Evolutionary conservation across 768 basidiomycete genomes (phyloP).

Genomic region (Calocybe indica): DNA sequence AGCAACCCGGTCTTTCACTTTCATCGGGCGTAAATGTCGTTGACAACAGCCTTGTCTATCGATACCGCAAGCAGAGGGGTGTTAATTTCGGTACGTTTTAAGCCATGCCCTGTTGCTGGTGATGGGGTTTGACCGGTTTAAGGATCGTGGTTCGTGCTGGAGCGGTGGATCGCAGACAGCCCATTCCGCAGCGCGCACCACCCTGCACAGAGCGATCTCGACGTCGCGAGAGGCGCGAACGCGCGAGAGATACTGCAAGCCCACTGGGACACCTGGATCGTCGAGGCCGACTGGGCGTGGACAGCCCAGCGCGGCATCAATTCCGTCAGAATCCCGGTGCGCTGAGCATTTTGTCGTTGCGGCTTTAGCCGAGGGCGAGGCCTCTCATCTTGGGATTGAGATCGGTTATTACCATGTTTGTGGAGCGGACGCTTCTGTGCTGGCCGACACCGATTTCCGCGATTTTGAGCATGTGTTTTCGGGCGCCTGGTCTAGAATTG

Average conservation of each 20-base stretch:
- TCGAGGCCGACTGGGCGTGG: constrained; percentile 58
- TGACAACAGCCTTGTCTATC: constrained; percentile 19
- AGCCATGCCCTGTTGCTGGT: background rate
- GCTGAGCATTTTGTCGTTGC: constrained; percentile 23
- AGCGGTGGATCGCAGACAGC: constrained; percentile 63
- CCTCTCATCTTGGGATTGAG: constrained; percentile 21
- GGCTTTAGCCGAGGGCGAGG: background rate
- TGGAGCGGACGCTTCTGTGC: constrained; percentile 48
- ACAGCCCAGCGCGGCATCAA: constrained; percentile 53
- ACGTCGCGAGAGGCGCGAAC: constrained; percentile 57
- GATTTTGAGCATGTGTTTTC: constrained; percentile 40
- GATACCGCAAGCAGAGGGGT: constrained; percentile 72
- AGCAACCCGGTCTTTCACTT: background rate
- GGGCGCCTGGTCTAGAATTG: constrained; percentile 66
- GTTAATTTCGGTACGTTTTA: constrained; percentile 65
- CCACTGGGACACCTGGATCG: constrained; percentile 76
- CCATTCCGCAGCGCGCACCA: constrained; percentile 49
- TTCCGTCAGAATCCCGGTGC: constrained; percentile 51
- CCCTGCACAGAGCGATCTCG: constrained; percentile 63
- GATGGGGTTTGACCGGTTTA: background rate
- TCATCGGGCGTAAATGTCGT: background rate
- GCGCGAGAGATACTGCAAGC: constrained; percentile 42
- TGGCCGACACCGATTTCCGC: constrained; percentile 63
- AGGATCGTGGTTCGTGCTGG: constrained; percentile 80
- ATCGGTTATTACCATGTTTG: constrained; percentile 73